Conservation (phyloP, 768 basidiomycete genomes). For the Calocera viscosa region DNA sequence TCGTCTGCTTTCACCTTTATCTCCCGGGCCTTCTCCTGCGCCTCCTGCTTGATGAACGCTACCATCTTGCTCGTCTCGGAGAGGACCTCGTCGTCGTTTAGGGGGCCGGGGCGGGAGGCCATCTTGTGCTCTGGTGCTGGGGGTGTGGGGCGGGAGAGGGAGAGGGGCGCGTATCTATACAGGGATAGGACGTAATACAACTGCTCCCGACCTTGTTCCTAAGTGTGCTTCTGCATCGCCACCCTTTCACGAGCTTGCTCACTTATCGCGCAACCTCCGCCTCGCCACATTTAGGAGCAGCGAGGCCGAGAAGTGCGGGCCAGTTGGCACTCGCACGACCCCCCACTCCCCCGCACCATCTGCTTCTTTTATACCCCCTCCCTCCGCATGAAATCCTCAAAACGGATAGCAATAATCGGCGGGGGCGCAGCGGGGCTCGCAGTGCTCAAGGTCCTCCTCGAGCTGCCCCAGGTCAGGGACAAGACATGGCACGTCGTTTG, state of each 20-base stretch:
- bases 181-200: constrained; percentile 3
- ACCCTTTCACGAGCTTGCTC: neutral
- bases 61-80: constrained; percentile 99
- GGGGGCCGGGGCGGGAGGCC: constrained; percentile 47
- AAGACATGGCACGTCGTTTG: constrained; percentile 51
- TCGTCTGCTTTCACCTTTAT: constrained; percentile 96
- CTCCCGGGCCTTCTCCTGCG: constrained; percentile 91
- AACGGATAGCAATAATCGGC: constrained; percentile 54
- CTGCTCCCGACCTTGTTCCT: neutral
- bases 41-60: constrained; percentile 97
- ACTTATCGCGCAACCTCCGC: too few species aligned
- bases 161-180: neutral
- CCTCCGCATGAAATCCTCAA: constrained; percentile 22
- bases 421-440: constrained; percentile 66
- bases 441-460: constrained; percentile 49
- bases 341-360: neutral
- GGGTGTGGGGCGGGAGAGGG: neutral
- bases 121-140: constrained; percentile 28
- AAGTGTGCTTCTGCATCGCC: neutral
- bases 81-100: constrained; percentile 91
- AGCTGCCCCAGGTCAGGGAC: constrained; percentile 43
- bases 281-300: too few species aligned
- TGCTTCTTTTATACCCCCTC: neutral
- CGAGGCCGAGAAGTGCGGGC: too few species aligned
- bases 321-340: too few species aligned